Evolutionary conservation across 805 yeast species (phyloP).

Genomic region (Vanderwaltozyma verrucispora): DNA sequence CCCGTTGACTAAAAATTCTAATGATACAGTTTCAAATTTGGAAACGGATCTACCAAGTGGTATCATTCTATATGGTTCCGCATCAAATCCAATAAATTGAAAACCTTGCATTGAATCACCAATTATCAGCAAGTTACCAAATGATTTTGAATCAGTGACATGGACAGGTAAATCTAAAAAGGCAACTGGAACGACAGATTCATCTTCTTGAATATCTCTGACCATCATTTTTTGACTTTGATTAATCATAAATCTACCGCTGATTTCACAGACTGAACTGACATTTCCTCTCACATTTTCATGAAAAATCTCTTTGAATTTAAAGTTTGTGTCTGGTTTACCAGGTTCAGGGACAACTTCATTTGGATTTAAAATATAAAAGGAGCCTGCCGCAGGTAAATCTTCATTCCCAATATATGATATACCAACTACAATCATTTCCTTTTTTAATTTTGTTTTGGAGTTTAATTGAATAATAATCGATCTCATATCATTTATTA

Average conservation of each 20-base stretch:
- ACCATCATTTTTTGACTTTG: conserved; percentile 79
- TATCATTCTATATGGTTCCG: conserved; percentile 86
- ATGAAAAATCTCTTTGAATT: conserved; percentile 57
- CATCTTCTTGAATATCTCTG: conserved; percentile 77
- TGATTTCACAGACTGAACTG: conserved; percentile 61
- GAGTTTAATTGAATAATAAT: conserved; percentile 31
- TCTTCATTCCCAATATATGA: conserved; percentile 72
- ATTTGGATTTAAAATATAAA: conserved; percentile 61
- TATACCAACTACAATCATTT: conserved; percentile 69
- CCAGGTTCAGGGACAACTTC: conserved; percentile 87
- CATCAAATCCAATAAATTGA: conserved; percentile 81
- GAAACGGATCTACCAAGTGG: conserved; percentile 64
- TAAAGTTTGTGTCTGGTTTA: conserved; percentile 71
- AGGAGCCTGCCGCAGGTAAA: conserved; percentile 65
- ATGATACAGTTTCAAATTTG: conserved; percentile 42
- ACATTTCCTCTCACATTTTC: conserved; percentile 82
- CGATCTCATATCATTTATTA: conserved; percentile 32
- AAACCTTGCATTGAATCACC: conserved; percentile 70
- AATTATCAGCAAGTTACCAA: conserved; percentile 69
- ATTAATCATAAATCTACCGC: conserved; percentile 72
- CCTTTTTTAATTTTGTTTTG: conserved; percentile 39
- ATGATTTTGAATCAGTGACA: conserved; percentile 67
- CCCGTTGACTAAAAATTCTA: conserved; percentile 62
- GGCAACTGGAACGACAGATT: conserved; percentile 85
- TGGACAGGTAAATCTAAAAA: conserved; percentile 79